Percentiles rank a stretch among this genome's conserved stretches.
These are phyloP conservation scores for Talaromyces sp. DNA, from an alignment of 2,329 filamentous ascomycete genomes.

Conservation along the genomic window DNA sequence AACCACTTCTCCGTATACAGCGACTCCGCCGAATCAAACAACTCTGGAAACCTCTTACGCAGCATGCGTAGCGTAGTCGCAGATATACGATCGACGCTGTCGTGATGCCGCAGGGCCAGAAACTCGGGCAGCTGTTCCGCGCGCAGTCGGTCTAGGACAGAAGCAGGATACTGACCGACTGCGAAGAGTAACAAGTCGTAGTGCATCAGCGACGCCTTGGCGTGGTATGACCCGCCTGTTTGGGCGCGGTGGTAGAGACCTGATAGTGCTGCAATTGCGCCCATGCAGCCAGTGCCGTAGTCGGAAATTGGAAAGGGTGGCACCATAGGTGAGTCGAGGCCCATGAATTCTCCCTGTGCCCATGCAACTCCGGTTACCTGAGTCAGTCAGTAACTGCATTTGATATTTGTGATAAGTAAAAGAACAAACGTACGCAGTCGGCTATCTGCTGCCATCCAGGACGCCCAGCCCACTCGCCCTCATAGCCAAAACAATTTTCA, in stretches of 20 bases:
- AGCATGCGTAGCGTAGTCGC: conserved; percentile 53
- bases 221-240: conserved; percentile 60
- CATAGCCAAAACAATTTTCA: conserved; percentile 66
- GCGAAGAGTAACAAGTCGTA: conserved; percentile 63
- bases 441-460: conserved; percentile 70
- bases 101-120: conserved; percentile 52
- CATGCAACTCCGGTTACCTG: conserved; percentile 36
- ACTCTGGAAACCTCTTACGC: conserved; percentile 47
- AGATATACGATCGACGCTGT: conserved; percentile 62
- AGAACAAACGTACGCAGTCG: conserved; percentile 60
- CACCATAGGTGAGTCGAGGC: conserved; percentile 31
- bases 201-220: conserved; percentile 59
- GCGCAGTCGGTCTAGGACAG: conserved; percentile 49
- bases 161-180: conserved; percentile 51
- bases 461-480: conserved; percentile 57
- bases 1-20: conserved; percentile 47
- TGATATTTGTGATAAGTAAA: too few species aligned
- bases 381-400: not conserved
- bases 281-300: conserved; percentile 68
- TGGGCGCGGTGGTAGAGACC: conserved; percentile 59
- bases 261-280: conserved; percentile 59
- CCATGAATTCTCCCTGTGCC: conserved; percentile 39
- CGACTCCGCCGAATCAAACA: conserved; percentile 36
- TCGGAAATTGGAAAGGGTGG: conserved; percentile 50
- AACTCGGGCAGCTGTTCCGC: conserved; percentile 48